Evolutionary conservation across 805 yeast genomes (phyloP).

Genomic region (Teunomyces funiuensis): DNA sequence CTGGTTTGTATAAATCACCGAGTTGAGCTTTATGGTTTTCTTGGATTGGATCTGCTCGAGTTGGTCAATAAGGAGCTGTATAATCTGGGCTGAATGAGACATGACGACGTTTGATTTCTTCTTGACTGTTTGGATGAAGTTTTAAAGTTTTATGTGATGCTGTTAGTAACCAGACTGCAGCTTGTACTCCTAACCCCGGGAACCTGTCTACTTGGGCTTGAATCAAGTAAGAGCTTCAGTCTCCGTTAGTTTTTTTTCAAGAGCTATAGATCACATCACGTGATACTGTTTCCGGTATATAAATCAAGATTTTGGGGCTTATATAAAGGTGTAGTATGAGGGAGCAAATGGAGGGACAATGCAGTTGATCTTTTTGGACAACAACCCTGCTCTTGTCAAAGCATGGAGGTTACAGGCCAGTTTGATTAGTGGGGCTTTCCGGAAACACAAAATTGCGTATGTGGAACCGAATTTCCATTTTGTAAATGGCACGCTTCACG

Average conservation of each 20-base stretch:
- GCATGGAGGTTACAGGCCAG: constrained; percentile 2
- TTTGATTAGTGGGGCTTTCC: background rate
- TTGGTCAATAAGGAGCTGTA: constrained; percentile 14
- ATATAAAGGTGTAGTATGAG: too few species aligned
- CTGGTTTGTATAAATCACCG: constrained; percentile 2
- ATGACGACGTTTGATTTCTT: too few species aligned
- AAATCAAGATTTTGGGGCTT: background rate
- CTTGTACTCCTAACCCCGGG: constrained; percentile 1
- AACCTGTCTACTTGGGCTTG: constrained; percentile 1
- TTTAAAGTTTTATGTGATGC: too few species aligned
- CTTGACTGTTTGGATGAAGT: too few species aligned
- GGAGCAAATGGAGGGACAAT: background rate
- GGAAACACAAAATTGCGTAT: background rate
- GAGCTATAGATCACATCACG: background rate
- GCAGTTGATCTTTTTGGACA: constrained; percentile 4
- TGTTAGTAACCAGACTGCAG: constrained; percentile 5
- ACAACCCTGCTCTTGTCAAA: constrained; percentile 1
- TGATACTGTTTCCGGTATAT: background rate
- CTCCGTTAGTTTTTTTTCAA: constrained; percentile 1
- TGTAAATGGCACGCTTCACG: background rate
- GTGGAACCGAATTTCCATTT: background rate
- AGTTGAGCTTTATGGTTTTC: constrained; percentile 14
- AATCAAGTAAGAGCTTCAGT: background rate
- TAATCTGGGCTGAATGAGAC: constrained; percentile 6
- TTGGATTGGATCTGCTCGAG: constrained; percentile 13